phyloP scores from a whole-genome alignment of 2,329 filamentous ascomycete genomes.

The Cercospora canescens region DNA sequence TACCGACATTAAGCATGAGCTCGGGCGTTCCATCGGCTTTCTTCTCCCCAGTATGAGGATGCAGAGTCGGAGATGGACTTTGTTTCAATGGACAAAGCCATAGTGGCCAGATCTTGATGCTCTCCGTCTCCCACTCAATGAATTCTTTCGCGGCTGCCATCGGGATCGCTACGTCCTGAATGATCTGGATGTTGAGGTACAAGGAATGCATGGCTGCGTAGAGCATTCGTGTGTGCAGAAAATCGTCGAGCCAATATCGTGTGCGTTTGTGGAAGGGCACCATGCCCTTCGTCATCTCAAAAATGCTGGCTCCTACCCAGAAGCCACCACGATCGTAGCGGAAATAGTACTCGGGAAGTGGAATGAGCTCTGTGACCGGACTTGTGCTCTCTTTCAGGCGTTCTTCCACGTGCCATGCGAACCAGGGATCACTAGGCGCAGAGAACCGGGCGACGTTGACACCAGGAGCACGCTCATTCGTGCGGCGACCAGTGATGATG shows the following conservation, averaged over 20 bases:
- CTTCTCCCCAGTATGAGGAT: slow-evolving; percentile 33
- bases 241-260: slow-evolving; percentile 61
- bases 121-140: slow-evolving; percentile 43
- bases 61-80: slow-evolving; percentile 31
- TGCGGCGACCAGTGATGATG: slow-evolving; percentile 48
- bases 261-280: slow-evolving; percentile 66
- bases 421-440: slow-evolving; percentile 51
- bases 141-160: slow-evolving; percentile 45
- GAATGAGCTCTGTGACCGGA: slow-evolving; percentile 56
- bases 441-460: slow-evolving; percentile 39
- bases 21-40: slow-evolving; percentile 24
- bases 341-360: slow-evolving; percentile 67
- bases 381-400: slow-evolving; percentile 42
- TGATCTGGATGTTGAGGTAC: slow-evolving; percentile 59
- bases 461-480: slow-evolving; percentile 27
- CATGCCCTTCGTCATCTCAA: slow-evolving; percentile 57
- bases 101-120: slow-evolving; percentile 47
- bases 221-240: slow-evolving; percentile 64
- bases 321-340: slow-evolving; percentile 71
- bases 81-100: slow-evolving; percentile 50
- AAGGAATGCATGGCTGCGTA: slow-evolving; percentile 66
- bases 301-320: slow-evolving; percentile 65
- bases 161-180: slow-evolving; percentile 62
- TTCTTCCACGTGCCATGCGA: slow-evolving; percentile 48
- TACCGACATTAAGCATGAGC: slow-evolving; percentile 60